Base-by-base conservation (phyloP, 2,329 filamentous ascomycete species). In the Calycina marina region DNA sequence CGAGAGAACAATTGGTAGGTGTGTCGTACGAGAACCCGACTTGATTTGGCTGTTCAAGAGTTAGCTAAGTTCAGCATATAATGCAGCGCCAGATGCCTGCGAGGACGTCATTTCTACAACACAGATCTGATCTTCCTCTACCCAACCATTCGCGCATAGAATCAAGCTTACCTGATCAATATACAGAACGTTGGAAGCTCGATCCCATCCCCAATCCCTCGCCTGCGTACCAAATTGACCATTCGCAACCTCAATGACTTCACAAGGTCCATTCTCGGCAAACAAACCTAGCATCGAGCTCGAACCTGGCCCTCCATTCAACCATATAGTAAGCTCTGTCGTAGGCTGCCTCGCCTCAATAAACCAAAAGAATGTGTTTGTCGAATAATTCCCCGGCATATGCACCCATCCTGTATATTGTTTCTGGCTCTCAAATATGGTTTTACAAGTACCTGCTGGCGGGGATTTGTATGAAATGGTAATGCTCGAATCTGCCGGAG, bases 401-500 rank as follows among this genome's bases (percentile, higher is more conserved):
- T 57, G 64, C 35, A 82, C 69, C 65, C 78, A 81, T 46, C 77
- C 77, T 4, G 73, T 70, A 48, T 75, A 79, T 51, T 82, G 77
- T 51, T 73, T 66, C 52, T 83, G 77, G 1, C 59, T 61, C 27
- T 61, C 49, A 45, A 78, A 79, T 5, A 67, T 69, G 2, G 77
- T 81, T 28, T 60, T 65, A 52, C 78, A 83, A 9, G 67, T 73
- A 28, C 68, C 71, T 5, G 59, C 52, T 4, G 68, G 63, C 3
- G 68, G 68, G 20, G 63, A 57, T 47, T 77, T 81, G 61, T 77
- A 84, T 34, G 69, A 67, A 48, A 83, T 69, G 37, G 68, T 74
- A 48, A 83, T 69, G 42, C 67, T 65, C 16, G 59, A 56, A 50
- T 80, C 63, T 43, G 78, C 58, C 3, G 75, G 71, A 12, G 77